Percentiles rank a stretch among this genome's conserved stretches.
Evolutionary conservation across 1,284 basidiomycete genomes (phyloP).

Genomic region (Rhodotorula mucilaginosa): DNA sequence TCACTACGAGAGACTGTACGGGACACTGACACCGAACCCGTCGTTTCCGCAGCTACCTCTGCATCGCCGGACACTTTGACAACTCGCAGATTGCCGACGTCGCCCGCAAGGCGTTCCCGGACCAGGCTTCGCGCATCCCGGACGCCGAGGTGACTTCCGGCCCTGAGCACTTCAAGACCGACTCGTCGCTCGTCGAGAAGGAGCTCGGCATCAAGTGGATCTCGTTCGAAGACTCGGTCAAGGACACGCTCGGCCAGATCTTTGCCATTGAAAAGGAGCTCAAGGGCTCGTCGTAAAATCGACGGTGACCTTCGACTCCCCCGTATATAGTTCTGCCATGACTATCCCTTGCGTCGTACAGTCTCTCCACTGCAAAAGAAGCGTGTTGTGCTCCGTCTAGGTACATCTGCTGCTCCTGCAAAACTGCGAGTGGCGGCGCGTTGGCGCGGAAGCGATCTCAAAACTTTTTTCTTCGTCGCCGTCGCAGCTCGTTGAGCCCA

Average conservation of each 20-base stretch:
- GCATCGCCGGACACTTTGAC: constrained; percentile 33
- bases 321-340: background rate
- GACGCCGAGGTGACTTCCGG: constrained; percentile 2
- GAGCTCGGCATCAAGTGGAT: constrained; percentile 56
- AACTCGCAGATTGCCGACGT: constrained; percentile 41
- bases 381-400: background rate
- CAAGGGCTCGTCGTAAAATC: constrained; percentile 6
- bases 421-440: background rate
- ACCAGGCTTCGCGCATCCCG: constrained; percentile 43
- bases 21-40: background rate
- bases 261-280: constrained; percentile 28
- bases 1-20: background rate
- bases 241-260: constrained; percentile 48
- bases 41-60: constrained; percentile 43
- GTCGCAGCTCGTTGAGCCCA: background rate
- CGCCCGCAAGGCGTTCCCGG: constrained; percentile 40
- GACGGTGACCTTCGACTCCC: background rate
- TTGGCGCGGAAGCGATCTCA: background rate
- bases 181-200: constrained; percentile 51
- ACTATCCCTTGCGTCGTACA: no score
- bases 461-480: background rate
- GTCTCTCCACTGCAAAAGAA: background rate
- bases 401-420: background rate
- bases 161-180: constrained; percentile 40
- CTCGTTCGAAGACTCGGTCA: constrained; percentile 52